Base-by-base conservation (phyloP, 306 rosid species). In the Acacia crassicarpa region DNA sequence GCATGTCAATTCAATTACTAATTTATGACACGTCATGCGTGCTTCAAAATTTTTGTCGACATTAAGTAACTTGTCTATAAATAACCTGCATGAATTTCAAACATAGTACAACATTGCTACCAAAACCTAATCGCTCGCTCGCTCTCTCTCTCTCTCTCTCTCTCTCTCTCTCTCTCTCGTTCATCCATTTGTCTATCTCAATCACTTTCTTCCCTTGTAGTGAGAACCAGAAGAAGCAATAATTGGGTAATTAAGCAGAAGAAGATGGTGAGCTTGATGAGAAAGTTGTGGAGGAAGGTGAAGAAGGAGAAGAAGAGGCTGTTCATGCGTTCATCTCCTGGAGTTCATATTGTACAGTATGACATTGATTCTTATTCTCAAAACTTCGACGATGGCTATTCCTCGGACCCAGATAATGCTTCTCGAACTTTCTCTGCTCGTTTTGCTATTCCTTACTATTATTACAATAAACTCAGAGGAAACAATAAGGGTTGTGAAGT, bases 321-420 rank as follows among this genome's bases (percentile, higher is more conserved):
- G 10, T 84, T 89, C 70, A 67, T 76, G 53, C 76, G 84, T 71
- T 48, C 80, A 43, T 70, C 38, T 61, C 23, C 79, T 7, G 43
- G 20, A 9, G 84, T 59, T 68, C 89, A 76, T 43, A 86, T 74
- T 43, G 76, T 79, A 77, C 92, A 85, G 69, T 93, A 93, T 5
- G 88, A 93, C 75, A 89, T 84, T 4, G 15, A 77, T 65, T 85
- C 91, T 5, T 89, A 93, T 69, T 81, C 86, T 9, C 89, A 85
- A 71, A 93, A 93, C 76, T 93, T 93, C 12, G 97, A 93, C 82
- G 89, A 88, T 41, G 95, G 95, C 8, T 83, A 46, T 23, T 78
- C 82, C 43, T 81, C 67, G 11, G 92, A 93, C 59, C 90, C 90
- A 8, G 95, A 93, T 61, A 32, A 32, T 32, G 35, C 35, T 32